Evolutionary conservation across 1,284 basidiomycete species (phyloP).

Genomic region (Trichosporon inkin): DNA sequence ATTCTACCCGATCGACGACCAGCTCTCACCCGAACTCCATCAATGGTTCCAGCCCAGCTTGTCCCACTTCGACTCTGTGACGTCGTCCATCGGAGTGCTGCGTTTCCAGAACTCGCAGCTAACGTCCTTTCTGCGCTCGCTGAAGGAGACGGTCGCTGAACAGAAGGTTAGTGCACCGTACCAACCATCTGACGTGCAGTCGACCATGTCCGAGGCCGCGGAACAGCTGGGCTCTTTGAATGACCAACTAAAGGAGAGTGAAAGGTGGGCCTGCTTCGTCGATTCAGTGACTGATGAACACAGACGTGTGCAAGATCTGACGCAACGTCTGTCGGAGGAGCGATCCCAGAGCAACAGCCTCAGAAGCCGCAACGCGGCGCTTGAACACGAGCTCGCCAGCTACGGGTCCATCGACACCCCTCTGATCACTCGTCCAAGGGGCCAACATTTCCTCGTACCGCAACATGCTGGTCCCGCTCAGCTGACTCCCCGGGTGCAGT

Average conservation of each 20-base stretch:
- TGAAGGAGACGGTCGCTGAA: slow-evolving; percentile 2
- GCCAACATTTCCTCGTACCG: no score
- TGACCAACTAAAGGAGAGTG: background rate
- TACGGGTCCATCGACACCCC: background rate
- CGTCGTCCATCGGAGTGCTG: background rate
- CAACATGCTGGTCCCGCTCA: background rate
- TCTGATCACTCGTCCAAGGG: background rate
- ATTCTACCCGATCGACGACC: slow-evolving; percentile 17
- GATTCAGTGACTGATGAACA: background rate
- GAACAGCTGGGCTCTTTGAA: background rate
- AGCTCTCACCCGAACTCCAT: background rate
- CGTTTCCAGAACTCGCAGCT: slow-evolving; percentile 22
- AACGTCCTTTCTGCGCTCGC: background rate
- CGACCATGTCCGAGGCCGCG: background rate
- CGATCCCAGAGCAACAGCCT: background rate
- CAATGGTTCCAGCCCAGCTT: slow-evolving; percentile 3
- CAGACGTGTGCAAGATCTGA: slow-evolving; percentile 7
- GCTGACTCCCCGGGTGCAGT: background rate
- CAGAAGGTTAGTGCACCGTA: slow-evolving; percentile 7
- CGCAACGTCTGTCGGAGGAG: slow-evolving; percentile 6
- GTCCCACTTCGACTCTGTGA: background rate
- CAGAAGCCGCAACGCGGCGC: background rate
- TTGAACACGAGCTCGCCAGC: background rate
- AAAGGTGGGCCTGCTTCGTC: background rate
- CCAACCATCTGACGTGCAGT: background rate